Conservation (phyloP, 495 filamentous ascomycete genomes). For the Lophium mytilinum region DNA sequence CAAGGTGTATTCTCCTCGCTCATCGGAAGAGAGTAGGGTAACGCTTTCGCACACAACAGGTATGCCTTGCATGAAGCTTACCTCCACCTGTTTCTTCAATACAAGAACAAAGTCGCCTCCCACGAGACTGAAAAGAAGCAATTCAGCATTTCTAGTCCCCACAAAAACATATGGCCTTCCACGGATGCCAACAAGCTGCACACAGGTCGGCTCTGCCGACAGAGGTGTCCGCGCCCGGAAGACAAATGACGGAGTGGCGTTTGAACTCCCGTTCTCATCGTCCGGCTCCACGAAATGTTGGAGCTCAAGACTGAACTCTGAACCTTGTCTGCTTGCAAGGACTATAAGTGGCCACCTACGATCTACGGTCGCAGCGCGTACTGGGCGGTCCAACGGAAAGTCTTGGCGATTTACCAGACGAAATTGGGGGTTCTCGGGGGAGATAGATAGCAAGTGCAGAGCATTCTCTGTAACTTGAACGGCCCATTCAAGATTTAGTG, state of each 20-base stretch:
- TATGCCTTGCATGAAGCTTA: not conserved
- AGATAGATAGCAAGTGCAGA: slow-evolving; percentile 1
- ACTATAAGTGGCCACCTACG: slow-evolving; percentile 1
- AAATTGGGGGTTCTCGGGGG: not conserved
- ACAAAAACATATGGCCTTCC: slow-evolving; percentile 9
- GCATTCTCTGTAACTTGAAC: slow-evolving; percentile 26
- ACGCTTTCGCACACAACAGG: slow-evolving; percentile 21
- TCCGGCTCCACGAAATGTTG: not conserved
- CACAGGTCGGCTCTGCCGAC: slow-evolving; percentile 14
- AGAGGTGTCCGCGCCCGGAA: not conserved
- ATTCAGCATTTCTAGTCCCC: not conserved
- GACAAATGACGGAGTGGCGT: not conserved
- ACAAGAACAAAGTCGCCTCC: slow-evolving; percentile 1
- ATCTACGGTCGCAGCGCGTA: slow-evolving; percentile 19
- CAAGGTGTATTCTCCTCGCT: not conserved
- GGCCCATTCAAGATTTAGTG: not conserved
- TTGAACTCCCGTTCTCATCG: not conserved
- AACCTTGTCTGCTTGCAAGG: not conserved
- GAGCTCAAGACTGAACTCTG: slow-evolving; percentile 1
- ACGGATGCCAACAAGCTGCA: slow-evolving; percentile 9
- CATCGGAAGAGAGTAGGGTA: slow-evolving; percentile 1
- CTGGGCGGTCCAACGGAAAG: not conserved
- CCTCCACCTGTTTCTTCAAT: not conserved
- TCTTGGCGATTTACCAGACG: not conserved
- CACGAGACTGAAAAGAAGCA: slow-evolving; percentile 3